phyloP scores from a whole-genome alignment of 495 filamentous ascomycete species.

The Hypoxylon cercidicola region DNA sequence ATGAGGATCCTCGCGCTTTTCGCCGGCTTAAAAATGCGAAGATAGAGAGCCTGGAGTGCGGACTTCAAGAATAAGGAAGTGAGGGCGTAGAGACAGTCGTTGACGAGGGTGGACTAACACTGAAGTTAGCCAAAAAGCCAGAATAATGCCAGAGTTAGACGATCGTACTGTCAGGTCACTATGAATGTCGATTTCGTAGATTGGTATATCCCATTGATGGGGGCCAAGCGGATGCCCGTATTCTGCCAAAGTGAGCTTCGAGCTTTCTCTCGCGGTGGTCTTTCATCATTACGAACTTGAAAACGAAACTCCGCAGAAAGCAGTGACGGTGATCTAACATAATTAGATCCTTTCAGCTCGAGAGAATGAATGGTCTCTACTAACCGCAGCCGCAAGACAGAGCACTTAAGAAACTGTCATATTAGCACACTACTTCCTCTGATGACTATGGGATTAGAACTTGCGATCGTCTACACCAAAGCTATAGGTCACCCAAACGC shows the following conservation, averaged over 20 bases:
- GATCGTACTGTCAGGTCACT: neutral
- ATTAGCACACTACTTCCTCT: constrained; percentile 12
- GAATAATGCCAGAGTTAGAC: neutral
- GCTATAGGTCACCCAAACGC: constrained; percentile 12
- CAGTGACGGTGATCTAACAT: constrained; percentile 18
- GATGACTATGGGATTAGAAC: neutral
- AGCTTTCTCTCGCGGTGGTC: too few species aligned
- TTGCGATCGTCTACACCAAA: constrained; percentile 32
- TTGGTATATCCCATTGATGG: constrained; percentile 33
- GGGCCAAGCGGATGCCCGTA: constrained; percentile 17
- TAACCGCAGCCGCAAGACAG: constrained; percentile 27
- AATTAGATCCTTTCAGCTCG: neutral
- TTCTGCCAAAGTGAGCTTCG: constrained; percentile 2
- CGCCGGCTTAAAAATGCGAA: constrained; percentile 27
- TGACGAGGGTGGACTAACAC: constrained; percentile 11
- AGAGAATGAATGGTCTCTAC: constrained; percentile 2
- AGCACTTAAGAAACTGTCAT: constrained; percentile 12
- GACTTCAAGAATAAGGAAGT: constrained; percentile 29
- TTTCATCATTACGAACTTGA: constrained; percentile 15
- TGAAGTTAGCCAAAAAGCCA: neutral
- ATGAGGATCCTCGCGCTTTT: constrained; percentile 23
- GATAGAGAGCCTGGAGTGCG: constrained; percentile 25
- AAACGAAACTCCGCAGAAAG: constrained; percentile 18
- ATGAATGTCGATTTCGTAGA: constrained; percentile 15
- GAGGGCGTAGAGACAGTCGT: constrained; percentile 11